Base-by-base conservation (phyloP, 306 rosid genomes). In the Prunus padus region DNA sequence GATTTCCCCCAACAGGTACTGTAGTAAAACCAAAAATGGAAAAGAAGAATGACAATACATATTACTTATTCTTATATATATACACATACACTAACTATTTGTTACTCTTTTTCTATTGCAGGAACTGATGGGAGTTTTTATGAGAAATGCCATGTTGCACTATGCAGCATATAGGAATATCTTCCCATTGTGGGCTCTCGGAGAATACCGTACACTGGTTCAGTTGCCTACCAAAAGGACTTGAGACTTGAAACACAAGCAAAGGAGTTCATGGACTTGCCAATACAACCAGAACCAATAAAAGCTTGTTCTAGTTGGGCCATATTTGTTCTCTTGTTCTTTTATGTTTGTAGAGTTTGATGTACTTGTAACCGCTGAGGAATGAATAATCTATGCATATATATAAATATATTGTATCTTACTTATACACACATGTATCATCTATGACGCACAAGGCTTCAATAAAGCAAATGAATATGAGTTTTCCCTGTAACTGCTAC, bases 131-230 rank as follows among this genome's bases (percentile, higher is more conserved):
- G 86, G 86, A 44, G 93, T 82, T 19, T 89, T 87, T 80, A 81
- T 82, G 85, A 88, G 84, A 81, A 89, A 89, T 33, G 86, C 89
- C 56, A 87, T 91, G 84, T 44, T 88, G 16, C 97, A 92, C 72
- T 92, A 88, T 8, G 88, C 97, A 61, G 85, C 90, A 81, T 87
- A 88, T n/a, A 87, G 96, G 75, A 86, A 87, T 75, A 89, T 87
- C 20, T 92, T 72, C 67, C 97, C 96, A 2, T 12, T 92, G 77
- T 88, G 92, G 93, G 96, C 89, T 65, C 82, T 89, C 1, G 96
- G 88, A 49, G 96, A 92, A 74, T 89, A 92, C 80, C 82, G 97
- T 8, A 85, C 77, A 20, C 79, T 82, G 19, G 85, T 88, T 73
- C 81, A 89, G 1, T 80, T 91, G 82, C 89, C 88, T 59, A 16